phyloP scores from a whole-genome alignment of 2,329 filamentous ascomycete species.

The Calonectria multiphialidica region DNA sequence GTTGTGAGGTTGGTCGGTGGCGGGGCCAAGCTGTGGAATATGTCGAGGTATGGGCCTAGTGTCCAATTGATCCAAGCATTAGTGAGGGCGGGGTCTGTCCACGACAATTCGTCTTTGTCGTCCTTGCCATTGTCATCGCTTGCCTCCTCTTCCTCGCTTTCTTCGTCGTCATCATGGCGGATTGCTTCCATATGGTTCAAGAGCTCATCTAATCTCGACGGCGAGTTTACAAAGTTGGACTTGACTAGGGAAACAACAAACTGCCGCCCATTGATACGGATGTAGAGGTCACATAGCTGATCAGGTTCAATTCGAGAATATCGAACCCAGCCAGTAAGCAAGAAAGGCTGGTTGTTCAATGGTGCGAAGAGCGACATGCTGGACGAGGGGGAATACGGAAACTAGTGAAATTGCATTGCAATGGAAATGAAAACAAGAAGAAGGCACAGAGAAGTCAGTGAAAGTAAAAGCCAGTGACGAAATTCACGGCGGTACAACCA shows the following conservation, averaged over 20 bases:
- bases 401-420: background rate
- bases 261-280: constrained; percentile 4
- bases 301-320: background rate
- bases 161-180: background rate
- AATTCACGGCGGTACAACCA: background rate
- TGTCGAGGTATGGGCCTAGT: background rate
- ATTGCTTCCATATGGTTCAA: background rate
- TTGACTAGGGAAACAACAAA: background rate
- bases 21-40: background rate
- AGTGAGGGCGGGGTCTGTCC: too few relatives aligned
- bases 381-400: background rate
- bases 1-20: background rate
- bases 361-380: background rate
- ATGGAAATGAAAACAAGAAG: background rate
- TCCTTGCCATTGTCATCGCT: background rate
- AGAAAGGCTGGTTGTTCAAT: background rate
- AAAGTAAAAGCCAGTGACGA: background rate
- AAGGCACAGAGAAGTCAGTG: too few relatives aligned
- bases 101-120: background rate
- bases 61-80: background rate
- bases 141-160: background rate
- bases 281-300: background rate
- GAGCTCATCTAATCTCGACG: background rate
- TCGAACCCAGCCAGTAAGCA: background rate
- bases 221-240: constrained; percentile 1